Percentiles rank a stretch among this genome's conserved stretches.
Conservation (phyloP, 2,329 filamentous ascomycete genomes). For the Stagonosporopsis chrysanthemi region DNA sequence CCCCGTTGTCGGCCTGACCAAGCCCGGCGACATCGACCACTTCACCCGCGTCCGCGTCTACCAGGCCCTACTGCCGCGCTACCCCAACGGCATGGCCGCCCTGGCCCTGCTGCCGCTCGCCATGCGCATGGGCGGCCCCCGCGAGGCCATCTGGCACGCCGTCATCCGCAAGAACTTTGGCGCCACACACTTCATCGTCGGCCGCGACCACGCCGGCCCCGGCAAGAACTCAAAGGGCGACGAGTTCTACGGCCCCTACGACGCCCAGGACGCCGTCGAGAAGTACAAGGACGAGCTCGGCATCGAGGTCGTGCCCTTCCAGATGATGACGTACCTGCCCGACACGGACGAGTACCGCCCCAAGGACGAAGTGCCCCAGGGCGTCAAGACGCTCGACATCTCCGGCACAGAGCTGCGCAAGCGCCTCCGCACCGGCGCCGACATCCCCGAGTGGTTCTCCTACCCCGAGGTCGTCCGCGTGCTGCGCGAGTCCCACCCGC, state of each 20-base stretch:
- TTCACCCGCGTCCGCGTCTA: slow-evolving; percentile 99
- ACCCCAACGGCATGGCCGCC: slow-evolving; percentile 99
- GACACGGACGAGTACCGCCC: slow-evolving; percentile 97
- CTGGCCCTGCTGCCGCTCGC: slow-evolving; percentile 92
- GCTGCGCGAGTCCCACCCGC: slow-evolving; percentile 93
- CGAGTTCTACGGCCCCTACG: slow-evolving; percentile 98
- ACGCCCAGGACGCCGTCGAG: slow-evolving; percentile 94
- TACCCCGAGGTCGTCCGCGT: slow-evolving; percentile 98
- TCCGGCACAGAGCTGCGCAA: slow-evolving; percentile 80
- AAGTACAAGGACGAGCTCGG: slow-evolving; percentile 96
- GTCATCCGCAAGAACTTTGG: slow-evolving; percentile 99
- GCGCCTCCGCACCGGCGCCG: slow-evolving; percentile 87
- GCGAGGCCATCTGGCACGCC: slow-evolving; percentile 99
- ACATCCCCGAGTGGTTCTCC: slow-evolving; percentile 99
- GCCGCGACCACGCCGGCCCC: slow-evolving; percentile 95
- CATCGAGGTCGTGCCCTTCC: slow-evolving; percentile 98
- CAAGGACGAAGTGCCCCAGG: slow-evolving; percentile 84
- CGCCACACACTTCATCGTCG: slow-evolving; percentile 98
- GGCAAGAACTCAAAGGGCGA: slow-evolving; percentile 97
- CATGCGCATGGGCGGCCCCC: slow-evolving; percentile 98
- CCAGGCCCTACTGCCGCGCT: slow-evolving; percentile 93
- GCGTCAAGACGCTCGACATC: slow-evolving; percentile 74
- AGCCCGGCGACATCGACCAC: slow-evolving; percentile 99
- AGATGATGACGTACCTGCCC: slow-evolving; percentile 99
- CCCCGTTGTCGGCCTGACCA: slow-evolving; percentile 96